phyloP scores from a whole-genome alignment of 129 eudicot genomes.

The Dittrichia graveolens region DNA sequence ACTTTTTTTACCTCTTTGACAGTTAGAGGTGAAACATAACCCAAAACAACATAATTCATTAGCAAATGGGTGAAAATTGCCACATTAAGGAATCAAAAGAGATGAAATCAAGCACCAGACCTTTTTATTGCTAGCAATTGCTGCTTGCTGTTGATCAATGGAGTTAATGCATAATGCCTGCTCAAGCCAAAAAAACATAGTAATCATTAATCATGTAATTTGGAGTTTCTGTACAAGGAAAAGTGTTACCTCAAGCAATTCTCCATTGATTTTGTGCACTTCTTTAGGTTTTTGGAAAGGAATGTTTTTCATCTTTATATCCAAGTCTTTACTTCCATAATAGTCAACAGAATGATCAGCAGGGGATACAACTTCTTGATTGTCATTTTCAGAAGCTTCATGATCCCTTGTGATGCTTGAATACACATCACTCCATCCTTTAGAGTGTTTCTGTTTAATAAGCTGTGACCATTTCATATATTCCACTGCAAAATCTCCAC shows the following conservation, averaged over 20 bases:
- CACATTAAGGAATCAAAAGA: constrained; percentile 1
- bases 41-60: background rate
- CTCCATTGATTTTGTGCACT: constrained; percentile 77
- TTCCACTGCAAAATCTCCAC: constrained; percentile 46
- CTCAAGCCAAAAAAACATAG: constrained; percentile 29
- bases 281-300: constrained; percentile 84
- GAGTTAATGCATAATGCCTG: constrained; percentile 96
- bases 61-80: background rate
- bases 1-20: background rate
- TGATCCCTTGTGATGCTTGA: constrained; percentile 43
- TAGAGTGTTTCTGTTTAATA: constrained; percentile 51
- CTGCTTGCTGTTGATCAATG: constrained; percentile 84
- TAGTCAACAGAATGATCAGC: constrained; percentile 47
- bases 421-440: constrained; percentile 70
- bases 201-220: constrained; percentile 8
- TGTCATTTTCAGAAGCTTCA: constrained; percentile 50
- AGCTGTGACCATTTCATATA: constrained; percentile 48
- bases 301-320: constrained; percentile 29
- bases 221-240: constrained; percentile 19
- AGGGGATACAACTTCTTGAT: constrained; percentile 63
- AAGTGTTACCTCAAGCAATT: constrained; percentile 75
- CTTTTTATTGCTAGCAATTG: constrained; percentile 89
- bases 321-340: constrained; percentile 38
- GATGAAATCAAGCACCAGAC: constrained; percentile 32
- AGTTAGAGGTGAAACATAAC: background rate